Evolutionary conservation across 1,284 basidiomycete genomes (phyloP).

Genomic region (Ganoderma sinense): DNA sequence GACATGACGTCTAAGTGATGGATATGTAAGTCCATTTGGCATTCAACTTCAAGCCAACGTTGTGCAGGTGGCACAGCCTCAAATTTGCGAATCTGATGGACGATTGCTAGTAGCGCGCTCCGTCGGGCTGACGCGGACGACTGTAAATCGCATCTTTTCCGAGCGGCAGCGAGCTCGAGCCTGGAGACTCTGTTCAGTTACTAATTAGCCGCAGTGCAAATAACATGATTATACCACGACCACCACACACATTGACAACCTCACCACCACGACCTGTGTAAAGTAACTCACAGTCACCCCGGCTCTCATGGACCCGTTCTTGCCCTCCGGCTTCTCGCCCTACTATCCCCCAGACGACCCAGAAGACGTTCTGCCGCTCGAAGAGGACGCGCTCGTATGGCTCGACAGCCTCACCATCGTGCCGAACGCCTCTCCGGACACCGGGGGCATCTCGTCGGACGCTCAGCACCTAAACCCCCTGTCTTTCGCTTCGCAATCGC

Average conservation of each 20-base stretch:
- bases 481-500: background rate
- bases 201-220: background rate
- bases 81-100: too few species aligned
- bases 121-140: too few species aligned
- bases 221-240: background rate
- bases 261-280: too few species aligned
- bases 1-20: background rate
- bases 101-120: too few species aligned
- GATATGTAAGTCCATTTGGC: too few species aligned
- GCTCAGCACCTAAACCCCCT: background rate
- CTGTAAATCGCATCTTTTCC: too few species aligned
- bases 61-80: too few species aligned
- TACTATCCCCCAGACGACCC: background rate
- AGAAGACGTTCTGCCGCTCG: background rate
- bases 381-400: slow-evolving; percentile 5
- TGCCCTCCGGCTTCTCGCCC: background rate
- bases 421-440: background rate
- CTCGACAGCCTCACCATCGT: slow-evolving; percentile 6
- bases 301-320: background rate
- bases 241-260: too few species aligned
- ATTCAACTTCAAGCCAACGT: background rate
- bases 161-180: background rate
- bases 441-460: background rate
- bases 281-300: too few species aligned
- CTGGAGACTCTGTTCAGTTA: background rate